These are phyloP conservation scores for Cotoneaster glaucophyllus DNA, from an alignment of 306 rosid species.

Conservation along the genomic window DNA sequence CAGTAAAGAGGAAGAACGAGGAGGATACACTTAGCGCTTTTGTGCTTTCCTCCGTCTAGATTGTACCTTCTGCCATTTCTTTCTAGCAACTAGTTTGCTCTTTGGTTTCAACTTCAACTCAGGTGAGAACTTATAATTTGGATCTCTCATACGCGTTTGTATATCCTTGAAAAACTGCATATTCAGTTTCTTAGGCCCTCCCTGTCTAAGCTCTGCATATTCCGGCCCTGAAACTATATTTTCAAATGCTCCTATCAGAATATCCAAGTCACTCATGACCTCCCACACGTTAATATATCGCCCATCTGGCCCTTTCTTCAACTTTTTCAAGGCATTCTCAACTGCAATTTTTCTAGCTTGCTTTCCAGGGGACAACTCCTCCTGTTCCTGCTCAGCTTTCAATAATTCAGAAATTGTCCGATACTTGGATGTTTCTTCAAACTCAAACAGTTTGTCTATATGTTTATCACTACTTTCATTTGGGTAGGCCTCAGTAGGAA, in stretches of 20 bases:
- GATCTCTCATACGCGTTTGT: conserved; percentile 80
- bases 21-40: conserved; percentile 24
- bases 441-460: conserved; percentile 71
- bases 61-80: conserved; percentile 77
- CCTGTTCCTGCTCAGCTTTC: conserved; percentile 72
- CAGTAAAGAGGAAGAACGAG: background rate
- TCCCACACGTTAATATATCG: conserved; percentile 73
- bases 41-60: conserved; percentile 75
- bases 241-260: conserved; percentile 79
- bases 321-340: conserved; percentile 71
- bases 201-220: conserved; percentile 69
- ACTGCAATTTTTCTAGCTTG: conserved; percentile 81
- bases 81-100: conserved; percentile 61
- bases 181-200: conserved; percentile 64
- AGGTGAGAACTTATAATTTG: conserved; percentile 66
- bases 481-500: conserved; percentile 78
- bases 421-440: conserved; percentile 75
- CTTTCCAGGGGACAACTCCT: conserved; percentile 81
- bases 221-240: conserved; percentile 82
- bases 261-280: conserved; percentile 77
- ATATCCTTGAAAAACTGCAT: conserved; percentile 77
- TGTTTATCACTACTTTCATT: conserved; percentile 70
- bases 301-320: conserved; percentile 88
- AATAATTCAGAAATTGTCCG: conserved; percentile 57
- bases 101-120: conserved; percentile 77